Conservation (phyloP, 2,329 filamentous ascomycete species). For the Ceratocystis diversiconidia region DNA sequence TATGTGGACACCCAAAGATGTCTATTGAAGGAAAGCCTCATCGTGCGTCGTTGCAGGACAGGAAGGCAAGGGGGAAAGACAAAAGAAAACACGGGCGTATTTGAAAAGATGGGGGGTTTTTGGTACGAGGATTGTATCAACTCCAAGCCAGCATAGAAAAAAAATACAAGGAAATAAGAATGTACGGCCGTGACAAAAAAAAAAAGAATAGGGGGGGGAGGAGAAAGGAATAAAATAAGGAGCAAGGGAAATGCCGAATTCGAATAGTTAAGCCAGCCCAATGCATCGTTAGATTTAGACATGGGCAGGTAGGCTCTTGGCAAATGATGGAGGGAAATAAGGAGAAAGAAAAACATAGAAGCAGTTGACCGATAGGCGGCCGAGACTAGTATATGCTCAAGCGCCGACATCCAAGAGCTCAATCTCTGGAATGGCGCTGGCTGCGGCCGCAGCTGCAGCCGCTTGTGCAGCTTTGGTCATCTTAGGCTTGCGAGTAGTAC, state of each 20-base stretch:
- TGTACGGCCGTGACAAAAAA: constrained; percentile 4
- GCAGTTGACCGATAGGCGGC: neutral
- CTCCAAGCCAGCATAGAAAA: neutral
- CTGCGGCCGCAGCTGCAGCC: constrained; percentile 13
- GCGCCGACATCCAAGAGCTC: constrained; percentile 17
- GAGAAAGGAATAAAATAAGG: constrained; percentile 6
- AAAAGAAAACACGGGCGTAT: neutral
- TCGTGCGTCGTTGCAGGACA: neutral
- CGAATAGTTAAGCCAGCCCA: neutral
- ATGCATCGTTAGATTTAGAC: neutral
- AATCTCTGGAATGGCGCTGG: constrained; percentile 13
- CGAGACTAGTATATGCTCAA: constrained; percentile 9
- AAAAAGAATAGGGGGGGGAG: neutral
- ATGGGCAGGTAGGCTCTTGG: neutral
- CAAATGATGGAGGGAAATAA: neutral
- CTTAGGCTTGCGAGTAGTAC: constrained; percentile 15
- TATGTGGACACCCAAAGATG: neutral
- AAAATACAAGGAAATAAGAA: constrained; percentile 7
- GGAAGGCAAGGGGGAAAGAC: neutral
- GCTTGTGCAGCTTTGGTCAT: constrained; percentile 13
- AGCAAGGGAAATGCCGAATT: neutral
- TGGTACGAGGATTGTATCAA: constrained; percentile 1
- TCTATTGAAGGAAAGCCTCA: neutral
- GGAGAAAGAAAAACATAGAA: constrained; percentile 7
- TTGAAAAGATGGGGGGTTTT: neutral